Conservation (phyloP, 192 early-diverging fungal genomes). For the Blastocladiella britannica region DNA sequence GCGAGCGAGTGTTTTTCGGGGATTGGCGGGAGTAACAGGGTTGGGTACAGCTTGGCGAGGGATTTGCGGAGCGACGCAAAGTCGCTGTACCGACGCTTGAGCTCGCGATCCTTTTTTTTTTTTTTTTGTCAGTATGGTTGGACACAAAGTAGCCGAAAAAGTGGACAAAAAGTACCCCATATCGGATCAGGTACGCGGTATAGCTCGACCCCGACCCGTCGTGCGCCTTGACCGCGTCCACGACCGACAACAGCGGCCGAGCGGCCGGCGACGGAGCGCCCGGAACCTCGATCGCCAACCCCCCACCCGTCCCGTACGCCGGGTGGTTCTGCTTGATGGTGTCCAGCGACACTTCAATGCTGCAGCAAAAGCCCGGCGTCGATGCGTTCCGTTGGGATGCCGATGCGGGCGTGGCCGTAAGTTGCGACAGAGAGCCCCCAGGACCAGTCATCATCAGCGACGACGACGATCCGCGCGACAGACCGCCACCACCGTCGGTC, state of each 20-base stretch:
- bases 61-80: slow-evolving; percentile 76
- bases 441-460: no score
- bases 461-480: no score
- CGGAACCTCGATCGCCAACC: no score
- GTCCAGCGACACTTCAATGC: neutral
- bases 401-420: no score
- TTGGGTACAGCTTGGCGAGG: slow-evolving; percentile 61
- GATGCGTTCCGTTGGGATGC: neutral
- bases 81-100: slow-evolving; percentile 80
- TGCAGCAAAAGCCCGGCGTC: neutral
- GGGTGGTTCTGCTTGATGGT: neutral
- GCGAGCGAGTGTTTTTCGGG: slow-evolving; percentile 89
- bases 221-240: neutral
- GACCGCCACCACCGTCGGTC: no score
- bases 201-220: slow-evolving; percentile 13
- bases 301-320: neutral
- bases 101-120: slow-evolving; percentile 44
- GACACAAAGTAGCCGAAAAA: no score
- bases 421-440: no score
- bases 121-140: no score
- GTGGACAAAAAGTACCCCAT: no score
- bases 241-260: neutral
- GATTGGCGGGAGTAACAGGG: slow-evolving; percentile 78
- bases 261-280: no score
- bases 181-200: slow-evolving; percentile 28